Evolutionary conservation across 108 stramenopile species (phyloP).

Genomic region (Mayamaea pseudoterrestris): DNA sequence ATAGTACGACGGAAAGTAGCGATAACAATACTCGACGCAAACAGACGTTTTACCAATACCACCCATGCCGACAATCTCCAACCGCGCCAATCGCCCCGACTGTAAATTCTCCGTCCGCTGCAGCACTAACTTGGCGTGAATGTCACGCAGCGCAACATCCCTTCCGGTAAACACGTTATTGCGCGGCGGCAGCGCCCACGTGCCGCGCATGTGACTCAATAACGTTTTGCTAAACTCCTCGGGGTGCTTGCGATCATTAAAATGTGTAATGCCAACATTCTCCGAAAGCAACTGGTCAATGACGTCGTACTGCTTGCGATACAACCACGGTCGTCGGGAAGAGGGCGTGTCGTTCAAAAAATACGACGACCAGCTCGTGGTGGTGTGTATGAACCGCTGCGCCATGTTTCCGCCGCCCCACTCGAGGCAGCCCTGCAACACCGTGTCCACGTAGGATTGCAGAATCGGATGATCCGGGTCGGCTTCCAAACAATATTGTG

Average conservation of each 20-base stretch:
- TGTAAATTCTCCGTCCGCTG: slow-evolving; percentile 7
- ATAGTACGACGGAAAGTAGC: slow-evolving; percentile 37
- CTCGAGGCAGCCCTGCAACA: slow-evolving; percentile 49
- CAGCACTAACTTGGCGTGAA: slow-evolving; percentile 20
- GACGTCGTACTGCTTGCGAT: slow-evolving; percentile 45
- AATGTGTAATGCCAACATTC: slow-evolving; percentile 26
- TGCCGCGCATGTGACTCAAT: slow-evolving; percentile 24
- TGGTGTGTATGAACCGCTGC: slow-evolving; percentile 36
- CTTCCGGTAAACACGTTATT: slow-evolving; percentile 47
- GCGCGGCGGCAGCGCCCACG: slow-evolving; percentile 39
- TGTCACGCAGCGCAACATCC: slow-evolving; percentile 24
- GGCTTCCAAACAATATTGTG: slow-evolving; percentile 18
- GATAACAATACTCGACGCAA: slow-evolving; percentile 39
- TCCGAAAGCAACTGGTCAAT: slow-evolving; percentile 41
- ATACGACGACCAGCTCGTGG: slow-evolving; percentile 42
- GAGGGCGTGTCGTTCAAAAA: slow-evolving; percentile 63
- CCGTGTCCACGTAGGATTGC: slow-evolving; percentile 63
- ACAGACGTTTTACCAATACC: slow-evolving; percentile 25
- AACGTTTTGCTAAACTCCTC: slow-evolving; percentile 62
- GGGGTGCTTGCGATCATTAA: slow-evolving; percentile 42
- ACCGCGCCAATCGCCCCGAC: too few relatives aligned
- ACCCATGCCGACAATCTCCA: slow-evolving; percentile 47
- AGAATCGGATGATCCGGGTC: slow-evolving; percentile 50
- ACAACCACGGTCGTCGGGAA: slow-evolving; percentile 48
- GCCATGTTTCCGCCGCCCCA: slow-evolving; percentile 62